Evolutionary conservation across 2,329 filamentous ascomycete species (phyloP).

Genomic region (Zarea fungicola): DNA sequence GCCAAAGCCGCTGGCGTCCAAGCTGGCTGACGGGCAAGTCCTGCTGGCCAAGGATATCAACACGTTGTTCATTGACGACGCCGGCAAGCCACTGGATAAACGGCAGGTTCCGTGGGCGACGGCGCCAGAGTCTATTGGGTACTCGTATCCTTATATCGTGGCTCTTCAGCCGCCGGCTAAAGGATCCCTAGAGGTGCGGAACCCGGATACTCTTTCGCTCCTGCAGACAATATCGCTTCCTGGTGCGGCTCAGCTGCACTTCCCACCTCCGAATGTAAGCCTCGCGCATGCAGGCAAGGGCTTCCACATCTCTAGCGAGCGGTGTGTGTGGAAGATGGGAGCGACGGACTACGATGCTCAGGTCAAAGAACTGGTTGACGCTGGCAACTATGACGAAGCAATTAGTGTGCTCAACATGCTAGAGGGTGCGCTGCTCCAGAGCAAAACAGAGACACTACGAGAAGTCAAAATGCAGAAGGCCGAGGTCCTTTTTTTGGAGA

Average conservation of each 20-base stretch:
- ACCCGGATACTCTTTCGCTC: conserved; percentile 84
- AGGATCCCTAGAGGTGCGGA: conserved; percentile 82
- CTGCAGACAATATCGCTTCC: conserved; percentile 80
- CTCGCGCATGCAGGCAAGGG: conserved; percentile 95
- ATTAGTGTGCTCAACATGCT: conserved; percentile 85
- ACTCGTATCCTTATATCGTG: conserved; percentile 93
- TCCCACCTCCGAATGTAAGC: conserved; percentile 87
- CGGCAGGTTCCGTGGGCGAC: conserved; percentile 87
- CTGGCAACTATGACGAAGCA: conserved; percentile 77
- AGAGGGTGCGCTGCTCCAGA: conserved; percentile 80
- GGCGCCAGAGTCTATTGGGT: conserved; percentile 86
- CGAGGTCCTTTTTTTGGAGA: conserved; percentile 72
- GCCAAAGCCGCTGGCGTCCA: conserved; percentile 81
- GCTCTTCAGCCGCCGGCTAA: conserved; percentile 79
- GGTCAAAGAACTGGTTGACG: conserved; percentile 72
- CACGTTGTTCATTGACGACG: conserved; percentile 81
- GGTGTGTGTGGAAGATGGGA: conserved; percentile 93
- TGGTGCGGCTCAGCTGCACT: conserved; percentile 78
- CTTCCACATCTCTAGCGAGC: conserved; percentile 87
- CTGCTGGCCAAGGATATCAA: conserved; percentile 97
- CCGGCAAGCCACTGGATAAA: conserved; percentile 76
- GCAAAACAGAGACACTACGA: conserved; percentile 75
- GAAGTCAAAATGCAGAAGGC: conserved; percentile 92
- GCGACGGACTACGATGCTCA: conserved; percentile 88
- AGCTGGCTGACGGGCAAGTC: conserved; percentile 76